Conservation (phyloP, 2,329 filamentous ascomycete genomes). For the Aspergillus pseudoviridinutans region DNA sequence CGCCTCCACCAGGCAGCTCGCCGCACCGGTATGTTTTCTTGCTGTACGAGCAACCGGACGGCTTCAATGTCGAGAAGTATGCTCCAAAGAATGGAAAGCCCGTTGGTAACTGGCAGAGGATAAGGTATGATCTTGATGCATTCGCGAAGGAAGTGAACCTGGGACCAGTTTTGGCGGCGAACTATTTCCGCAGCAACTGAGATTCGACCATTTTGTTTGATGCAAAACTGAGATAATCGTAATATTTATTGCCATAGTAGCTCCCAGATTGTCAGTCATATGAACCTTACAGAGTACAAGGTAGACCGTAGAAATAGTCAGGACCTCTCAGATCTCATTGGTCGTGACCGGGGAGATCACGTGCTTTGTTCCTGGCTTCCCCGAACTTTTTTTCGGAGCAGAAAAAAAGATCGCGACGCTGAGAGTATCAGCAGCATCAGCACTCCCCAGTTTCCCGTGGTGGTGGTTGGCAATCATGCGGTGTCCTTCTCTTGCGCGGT, state of each 20-base stretch:
- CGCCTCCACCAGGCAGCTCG: conserved; percentile 43
- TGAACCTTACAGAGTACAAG: not conserved
- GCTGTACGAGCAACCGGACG: conserved; percentile 46
- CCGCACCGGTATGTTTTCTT: conserved; percentile 51
- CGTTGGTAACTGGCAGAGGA: conserved; percentile 34
- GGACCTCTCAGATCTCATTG: not conserved
- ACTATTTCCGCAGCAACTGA: conserved; percentile 35
- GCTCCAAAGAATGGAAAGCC: conserved; percentile 33
- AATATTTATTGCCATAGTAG: not conserved
- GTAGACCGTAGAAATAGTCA: not conserved
- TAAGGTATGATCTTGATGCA: conserved; percentile 42
- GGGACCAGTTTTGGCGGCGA: conserved; percentile 32
- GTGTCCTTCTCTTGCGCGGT: conserved; percentile 39
- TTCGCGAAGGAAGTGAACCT: conserved; percentile 36
- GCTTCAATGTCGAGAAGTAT: conserved; percentile 32
- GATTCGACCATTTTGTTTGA: not conserved
- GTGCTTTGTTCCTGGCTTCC: conserved; percentile 34
- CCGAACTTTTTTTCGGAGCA: conserved; percentile 34
- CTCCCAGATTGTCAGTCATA: not conserved
- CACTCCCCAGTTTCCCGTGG: conserved; percentile 23
- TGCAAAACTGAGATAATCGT: not conserved
- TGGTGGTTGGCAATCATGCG: conserved; percentile 34
- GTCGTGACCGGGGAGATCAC: conserved; percentile 14
- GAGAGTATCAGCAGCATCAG: conserved; percentile 17
- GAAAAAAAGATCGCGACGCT: conserved; percentile 21